A percentile compares a stretch with the other conserved stretches of the same genome.
Evolutionary conservation across 2,329 filamentous ascomycete genomes (phyloP).

Genomic region (Trichoderma breve): DNA sequence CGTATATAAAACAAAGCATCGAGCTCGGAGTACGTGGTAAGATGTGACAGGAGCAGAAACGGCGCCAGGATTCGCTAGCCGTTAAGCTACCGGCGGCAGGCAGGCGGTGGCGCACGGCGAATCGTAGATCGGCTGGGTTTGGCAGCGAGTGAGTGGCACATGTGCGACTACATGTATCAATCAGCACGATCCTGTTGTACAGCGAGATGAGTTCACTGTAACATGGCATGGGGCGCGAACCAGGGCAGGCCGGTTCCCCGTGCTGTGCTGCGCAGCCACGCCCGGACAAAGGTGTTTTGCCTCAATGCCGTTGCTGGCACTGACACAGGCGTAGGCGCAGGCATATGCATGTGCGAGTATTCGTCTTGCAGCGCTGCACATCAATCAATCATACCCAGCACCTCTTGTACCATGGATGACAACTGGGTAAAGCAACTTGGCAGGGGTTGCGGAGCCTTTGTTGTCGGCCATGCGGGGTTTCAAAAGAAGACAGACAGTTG

Average conservation of each 20-base stretch:
- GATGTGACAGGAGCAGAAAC: background rate
- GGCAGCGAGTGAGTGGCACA: conserved; percentile 1
- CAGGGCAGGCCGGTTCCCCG: background rate
- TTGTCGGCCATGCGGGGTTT: background rate
- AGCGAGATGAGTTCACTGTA: conserved; percentile 1
- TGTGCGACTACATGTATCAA: background rate
- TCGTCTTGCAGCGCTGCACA: background rate
- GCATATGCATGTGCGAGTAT: background rate
- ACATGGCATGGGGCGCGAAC: background rate
- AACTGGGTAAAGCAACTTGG: background rate
- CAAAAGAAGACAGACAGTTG: background rate
- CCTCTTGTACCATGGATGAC: background rate
- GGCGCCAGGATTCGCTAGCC: background rate
- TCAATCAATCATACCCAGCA: background rate
- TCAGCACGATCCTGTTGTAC: conserved; percentile 4
- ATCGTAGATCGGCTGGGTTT: conserved; percentile 18
- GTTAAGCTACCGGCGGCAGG: background rate
- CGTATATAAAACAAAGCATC: background rate
- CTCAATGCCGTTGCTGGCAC: background rate
- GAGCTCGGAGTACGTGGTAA: background rate
- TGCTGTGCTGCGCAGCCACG: background rate
- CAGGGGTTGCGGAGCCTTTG: conserved; percentile 10
- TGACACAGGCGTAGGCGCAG: background rate
- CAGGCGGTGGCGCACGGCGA: background rate
- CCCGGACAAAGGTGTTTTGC: background rate